Conservation (phyloP, 2,329 filamentous ascomycete species). For the Diaporthe caulivora region DNA sequence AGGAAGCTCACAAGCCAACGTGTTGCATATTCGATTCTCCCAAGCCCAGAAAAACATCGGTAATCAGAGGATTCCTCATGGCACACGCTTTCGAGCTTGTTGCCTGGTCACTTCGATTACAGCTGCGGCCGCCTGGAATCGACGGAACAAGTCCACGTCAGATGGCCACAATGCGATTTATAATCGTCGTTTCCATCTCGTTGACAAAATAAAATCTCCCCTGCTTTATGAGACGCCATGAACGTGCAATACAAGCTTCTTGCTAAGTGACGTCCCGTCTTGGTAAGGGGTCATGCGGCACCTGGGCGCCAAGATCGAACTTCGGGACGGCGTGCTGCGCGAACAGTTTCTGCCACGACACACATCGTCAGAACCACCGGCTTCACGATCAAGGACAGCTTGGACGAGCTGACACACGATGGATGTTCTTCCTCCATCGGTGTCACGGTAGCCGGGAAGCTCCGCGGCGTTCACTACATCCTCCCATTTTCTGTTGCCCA, state of each 20-base stretch:
- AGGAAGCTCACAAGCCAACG: not conserved
- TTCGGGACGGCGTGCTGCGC: slow-evolving; percentile 18
- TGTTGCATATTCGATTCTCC: not conserved
- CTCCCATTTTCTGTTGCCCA: not conserved
- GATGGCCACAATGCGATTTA: not conserved
- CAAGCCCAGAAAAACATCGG: not conserved
- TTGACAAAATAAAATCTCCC: not conserved
- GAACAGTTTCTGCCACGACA: no score
- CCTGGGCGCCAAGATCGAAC: slow-evolving; percentile 18
- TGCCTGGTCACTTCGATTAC: not conserved
- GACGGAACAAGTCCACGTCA: not conserved
- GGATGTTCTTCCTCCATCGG: not conserved
- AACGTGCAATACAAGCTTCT: slow-evolving; percentile 4
- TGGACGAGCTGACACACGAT: not conserved
- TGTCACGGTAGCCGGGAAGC: not conserved
- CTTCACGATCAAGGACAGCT: not conserved
- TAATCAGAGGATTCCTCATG: not conserved
- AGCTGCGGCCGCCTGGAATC: not conserved
- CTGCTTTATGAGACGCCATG: not conserved
- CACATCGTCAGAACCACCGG: not conserved
- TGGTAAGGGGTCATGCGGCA: not conserved
- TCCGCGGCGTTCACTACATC: not conserved
- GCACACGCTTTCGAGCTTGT: not conserved
- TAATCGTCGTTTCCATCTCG: not conserved
- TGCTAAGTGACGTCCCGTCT: not conserved